These are phyloP conservation scores for Suillus spraguei DNA, from an alignment of 768 basidiomycete species.

Conservation along the genomic window DNA sequence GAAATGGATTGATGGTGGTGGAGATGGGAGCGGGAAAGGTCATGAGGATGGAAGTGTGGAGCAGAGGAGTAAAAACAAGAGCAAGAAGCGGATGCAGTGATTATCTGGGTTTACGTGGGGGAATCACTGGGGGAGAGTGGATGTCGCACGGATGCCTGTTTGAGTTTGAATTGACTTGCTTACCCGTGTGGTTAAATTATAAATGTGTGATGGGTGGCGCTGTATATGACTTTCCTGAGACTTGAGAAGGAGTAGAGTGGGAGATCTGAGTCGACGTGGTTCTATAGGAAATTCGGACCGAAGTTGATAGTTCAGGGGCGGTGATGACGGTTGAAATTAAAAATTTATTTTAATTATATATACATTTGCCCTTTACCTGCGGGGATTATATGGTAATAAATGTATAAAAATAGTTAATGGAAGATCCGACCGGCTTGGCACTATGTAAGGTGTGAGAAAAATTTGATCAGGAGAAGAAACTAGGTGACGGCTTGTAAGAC, in stretches of 20 bases:
- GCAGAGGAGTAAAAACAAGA: slow-evolving; percentile 19
- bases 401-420: slow-evolving; percentile 4
- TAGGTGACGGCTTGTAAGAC: slow-evolving; percentile 7
- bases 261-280: slow-evolving; percentile 1
- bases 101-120: background rate
- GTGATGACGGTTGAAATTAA: background rate
- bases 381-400: slow-evolving; percentile 8
- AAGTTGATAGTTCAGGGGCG: background rate
- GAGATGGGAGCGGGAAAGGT: slow-evolving; percentile 18
- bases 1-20: slow-evolving; percentile 65
- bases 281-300: background rate
- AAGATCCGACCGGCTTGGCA: slow-evolving; percentile 22
- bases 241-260: background rate
- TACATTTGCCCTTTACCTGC: background rate
- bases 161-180: background rate
- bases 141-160: background rate
- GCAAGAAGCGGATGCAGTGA: slow-evolving; percentile 15
- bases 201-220: slow-evolving; percentile 10
- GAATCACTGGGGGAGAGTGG: too few species aligned
- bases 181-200: background rate
- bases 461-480: too few species aligned
- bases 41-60: slow-evolving; percentile 14
- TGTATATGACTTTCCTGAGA: background rate
- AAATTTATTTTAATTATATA: background rate
- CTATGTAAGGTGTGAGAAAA: slow-evolving; percentile 15